phyloP scores from a whole-genome alignment of 768 basidiomycete species.

The Rhizopogon vulgaris region DNA sequence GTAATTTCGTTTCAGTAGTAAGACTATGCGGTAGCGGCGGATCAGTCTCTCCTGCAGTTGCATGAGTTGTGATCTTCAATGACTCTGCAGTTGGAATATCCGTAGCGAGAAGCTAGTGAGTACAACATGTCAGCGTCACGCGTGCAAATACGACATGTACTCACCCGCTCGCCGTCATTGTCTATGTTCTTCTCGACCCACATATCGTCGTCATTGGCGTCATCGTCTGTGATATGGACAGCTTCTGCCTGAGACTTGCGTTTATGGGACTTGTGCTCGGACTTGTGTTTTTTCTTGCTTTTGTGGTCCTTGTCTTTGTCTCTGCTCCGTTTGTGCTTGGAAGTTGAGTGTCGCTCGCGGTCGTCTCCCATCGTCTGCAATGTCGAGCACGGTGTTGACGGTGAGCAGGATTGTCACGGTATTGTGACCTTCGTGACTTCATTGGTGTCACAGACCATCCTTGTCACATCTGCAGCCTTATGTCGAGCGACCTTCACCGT shows the following conservation, averaged over 20 bases:
- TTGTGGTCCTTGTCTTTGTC: slow-evolving; percentile 38
- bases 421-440: neutral
- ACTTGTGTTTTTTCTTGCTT: slow-evolving; percentile 50
- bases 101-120: slow-evolving; percentile 51
- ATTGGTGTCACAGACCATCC: neutral
- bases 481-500: slow-evolving; percentile 60
- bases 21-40: slow-evolving; percentile 42
- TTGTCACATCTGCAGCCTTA: slow-evolving; percentile 16
- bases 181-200: slow-evolving; percentile 89
- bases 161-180: slow-evolving; percentile 67
- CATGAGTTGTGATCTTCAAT: slow-evolving; percentile 61
- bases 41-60: slow-evolving; percentile 37
- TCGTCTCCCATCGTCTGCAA: slow-evolving; percentile 16
- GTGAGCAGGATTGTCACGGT: neutral
- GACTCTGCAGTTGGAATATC: slow-evolving; percentile 73
- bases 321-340: slow-evolving; percentile 21
- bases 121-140: slow-evolving; percentile 4
- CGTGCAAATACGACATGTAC: slow-evolving; percentile 15
- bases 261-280: slow-evolving; percentile 35
- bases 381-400: neutral
- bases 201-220: slow-evolving; percentile 65
- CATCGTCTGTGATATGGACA: slow-evolving; percentile 55
- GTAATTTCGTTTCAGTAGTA: slow-evolving; percentile 42
- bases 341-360: slow-evolving; percentile 10
- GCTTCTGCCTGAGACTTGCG: slow-evolving; percentile 28